Percentiles rank a stretch among this genome's conserved stretches.
These are phyloP conservation scores for Blastocrithidia nonstop DNA, from an alignment of 208 protist genomes.

Conservation along the genomic window DNA sequence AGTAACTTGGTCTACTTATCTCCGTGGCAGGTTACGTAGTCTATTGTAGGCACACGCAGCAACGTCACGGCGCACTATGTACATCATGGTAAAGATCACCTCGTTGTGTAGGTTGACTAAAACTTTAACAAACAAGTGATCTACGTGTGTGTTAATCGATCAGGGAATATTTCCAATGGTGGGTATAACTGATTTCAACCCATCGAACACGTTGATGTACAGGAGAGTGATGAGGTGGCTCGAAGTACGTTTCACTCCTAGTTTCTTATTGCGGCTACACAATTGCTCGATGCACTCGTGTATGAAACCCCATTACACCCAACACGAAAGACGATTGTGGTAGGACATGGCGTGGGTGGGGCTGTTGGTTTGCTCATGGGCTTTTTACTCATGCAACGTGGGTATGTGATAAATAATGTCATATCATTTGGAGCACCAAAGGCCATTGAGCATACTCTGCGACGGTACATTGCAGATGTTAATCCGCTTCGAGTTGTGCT, in stretches of 20 bases:
- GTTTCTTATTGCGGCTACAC: constrained; percentile 26
- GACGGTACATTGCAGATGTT: constrained; percentile 38
- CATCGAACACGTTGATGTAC: constrained; percentile 52
- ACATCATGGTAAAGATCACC: constrained; percentile 34
- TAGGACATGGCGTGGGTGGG: constrained; percentile 65
- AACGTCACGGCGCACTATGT: constrained; percentile 59
- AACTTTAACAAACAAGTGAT: constrained; percentile 69
- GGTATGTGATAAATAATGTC: constrained; percentile 55
- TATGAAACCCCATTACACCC: constrained; percentile 56
- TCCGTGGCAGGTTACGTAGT: constrained; percentile 51
- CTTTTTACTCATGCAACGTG: constrained; percentile 34
- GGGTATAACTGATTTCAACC: constrained; percentile 47
- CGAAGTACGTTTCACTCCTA: constrained; percentile 48
- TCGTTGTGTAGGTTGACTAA: constrained; percentile 71
- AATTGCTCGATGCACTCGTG: constrained; percentile 37
- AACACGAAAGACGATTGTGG: constrained; percentile 53
- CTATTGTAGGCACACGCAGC: constrained; percentile 51
- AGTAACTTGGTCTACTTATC: constrained; percentile 15
- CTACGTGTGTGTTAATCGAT: constrained; percentile 38
- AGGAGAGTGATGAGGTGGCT: constrained; percentile 54
- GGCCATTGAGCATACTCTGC: constrained; percentile 31
- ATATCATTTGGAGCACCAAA: constrained; percentile 67
- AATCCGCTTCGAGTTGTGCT: constrained; percentile 69
- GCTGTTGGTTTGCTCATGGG: constrained; percentile 35
- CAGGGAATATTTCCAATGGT: constrained; percentile 5